phyloP scores from a whole-genome alignment of 2,329 filamentous ascomycete species.

The Metarhizium robertsii region DNA sequence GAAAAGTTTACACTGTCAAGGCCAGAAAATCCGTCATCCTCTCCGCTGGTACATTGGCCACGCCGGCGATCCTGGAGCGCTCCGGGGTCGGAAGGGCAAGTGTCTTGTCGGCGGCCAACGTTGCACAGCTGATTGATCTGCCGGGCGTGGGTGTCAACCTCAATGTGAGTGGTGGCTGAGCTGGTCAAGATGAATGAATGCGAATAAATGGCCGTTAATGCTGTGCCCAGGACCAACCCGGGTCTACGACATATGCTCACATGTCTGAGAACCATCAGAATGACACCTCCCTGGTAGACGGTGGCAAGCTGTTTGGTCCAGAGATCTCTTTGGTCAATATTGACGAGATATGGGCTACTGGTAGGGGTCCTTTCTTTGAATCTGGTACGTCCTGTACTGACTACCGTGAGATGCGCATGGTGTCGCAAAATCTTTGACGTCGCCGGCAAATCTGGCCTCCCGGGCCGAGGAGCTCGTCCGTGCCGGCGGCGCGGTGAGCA shows the following conservation, averaged over 20 bases:
- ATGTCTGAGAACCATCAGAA: constrained; percentile 11
- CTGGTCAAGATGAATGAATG: background rate
- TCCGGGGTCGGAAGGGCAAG: constrained; percentile 41
- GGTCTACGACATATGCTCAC: constrained; percentile 9
- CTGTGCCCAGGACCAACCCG: constrained; percentile 12
- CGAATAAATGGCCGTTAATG: background rate
- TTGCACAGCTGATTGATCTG: constrained; percentile 38
- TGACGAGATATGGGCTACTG: constrained; percentile 11
- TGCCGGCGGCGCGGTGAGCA: constrained; percentile 12
- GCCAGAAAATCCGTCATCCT: constrained; percentile 9
- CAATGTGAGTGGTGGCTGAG: constrained; percentile 1
- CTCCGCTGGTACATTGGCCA: constrained; percentile 10
- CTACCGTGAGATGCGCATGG: background rate
- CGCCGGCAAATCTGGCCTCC: constrained; percentile 2
- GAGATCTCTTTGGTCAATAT: constrained; percentile 14
- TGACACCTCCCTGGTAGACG: constrained; percentile 12
- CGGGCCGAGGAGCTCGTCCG: constrained; percentile 12
- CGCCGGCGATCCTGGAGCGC: constrained; percentile 36
- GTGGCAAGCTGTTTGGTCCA: constrained; percentile 10
- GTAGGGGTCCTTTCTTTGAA: background rate
- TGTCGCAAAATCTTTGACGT: constrained; percentile 1
- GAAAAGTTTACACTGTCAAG: background rate
- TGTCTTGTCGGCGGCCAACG: constrained; percentile 36
- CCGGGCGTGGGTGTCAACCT: constrained; percentile 40
- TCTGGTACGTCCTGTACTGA: background rate